Base-by-base conservation (phyloP, 257 asterid species). In the Plantago ovata region DNA sequence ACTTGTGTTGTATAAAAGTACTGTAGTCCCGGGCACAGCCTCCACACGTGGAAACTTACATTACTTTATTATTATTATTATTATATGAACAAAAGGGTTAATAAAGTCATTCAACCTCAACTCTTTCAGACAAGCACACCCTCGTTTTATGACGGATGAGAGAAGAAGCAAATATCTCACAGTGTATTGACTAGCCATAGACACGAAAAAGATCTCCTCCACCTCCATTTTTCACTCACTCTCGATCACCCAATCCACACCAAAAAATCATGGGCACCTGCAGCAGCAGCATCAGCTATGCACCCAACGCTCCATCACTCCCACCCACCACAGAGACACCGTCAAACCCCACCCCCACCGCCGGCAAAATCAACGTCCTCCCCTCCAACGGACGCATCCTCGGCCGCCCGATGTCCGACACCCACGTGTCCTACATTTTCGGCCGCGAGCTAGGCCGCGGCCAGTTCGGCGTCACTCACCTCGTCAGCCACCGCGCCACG, bases 381-480 rank as follows among this genome's bases (percentile, higher is more conserved):
- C 78, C 87, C 6, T 40, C 81, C 45, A 48, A 46, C 59, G 96
- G 96, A 53, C 85, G 86, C 57, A 81, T 89, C 62, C 94, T 89
- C 53, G 86, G 88, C 70, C 84, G 89, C 10, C 94, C 89, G 23
- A 71, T 89, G 79, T 78, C 88, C 54, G 95, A 89, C 42, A 67
- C 81, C 52, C 84, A 74, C 62, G 68, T 83, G 52, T 60, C 44
- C 74, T 89, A 83, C 89, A 69, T 66, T 18, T 89, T 89, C 52
- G 91, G 89, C 48, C 79, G 84, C n/a, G 94, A 85, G 55, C 88
- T 89, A 9, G 96, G 96, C 23, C 95, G 96, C 13, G 96, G 96
- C 1, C 95, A 89, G 58, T 89, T 85, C 73, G 96, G 96, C n/a
- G 94, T 89, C 7, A 89, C 91, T 13, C 81, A 81, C 51, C 81